phyloP scores from a whole-genome alignment of 2,329 filamentous ascomycete genomes.

The Celoporthe dispersa region DNA sequence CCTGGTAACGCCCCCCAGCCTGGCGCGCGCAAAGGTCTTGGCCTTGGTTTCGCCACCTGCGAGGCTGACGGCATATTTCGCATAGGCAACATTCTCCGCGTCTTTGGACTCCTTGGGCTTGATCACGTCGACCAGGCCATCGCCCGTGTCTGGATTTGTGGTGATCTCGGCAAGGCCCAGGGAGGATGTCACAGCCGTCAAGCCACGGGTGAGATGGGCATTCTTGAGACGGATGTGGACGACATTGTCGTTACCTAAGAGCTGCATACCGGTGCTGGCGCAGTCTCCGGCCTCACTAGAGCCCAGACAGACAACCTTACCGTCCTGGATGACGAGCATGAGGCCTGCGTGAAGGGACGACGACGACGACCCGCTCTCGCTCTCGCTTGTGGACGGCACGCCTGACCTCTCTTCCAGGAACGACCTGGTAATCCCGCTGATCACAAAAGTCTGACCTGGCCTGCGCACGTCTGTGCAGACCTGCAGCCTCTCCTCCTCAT shows the following conservation, averaged over 20 bases:
- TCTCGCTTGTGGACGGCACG: background rate
- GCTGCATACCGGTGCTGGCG: constrained; percentile 33
- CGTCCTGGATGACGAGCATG: constrained; percentile 46
- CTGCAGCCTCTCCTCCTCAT: constrained; percentile 33
- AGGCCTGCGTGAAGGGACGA: constrained; percentile 32
- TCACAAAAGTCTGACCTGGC: constrained; percentile 37
- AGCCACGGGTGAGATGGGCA: constrained; percentile 52
- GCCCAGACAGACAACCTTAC: constrained; percentile 46
- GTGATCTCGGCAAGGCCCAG: constrained; percentile 57
- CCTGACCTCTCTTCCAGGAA: constrained; percentile 38
- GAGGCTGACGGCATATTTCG: constrained; percentile 47
- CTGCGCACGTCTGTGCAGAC: constrained; percentile 35
- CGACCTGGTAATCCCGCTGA: constrained; percentile 44
- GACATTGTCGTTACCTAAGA: constrained; percentile 30
- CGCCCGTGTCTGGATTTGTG: constrained; percentile 48
- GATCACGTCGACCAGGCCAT: constrained; percentile 46
- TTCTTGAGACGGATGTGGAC: constrained; percentile 45
- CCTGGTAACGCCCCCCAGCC: constrained; percentile 49
- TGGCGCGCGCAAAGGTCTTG: constrained; percentile 45
- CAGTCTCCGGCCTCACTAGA: constrained; percentile 37
- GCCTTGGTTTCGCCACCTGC: constrained; percentile 37
- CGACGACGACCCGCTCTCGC: background rate
- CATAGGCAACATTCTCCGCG: constrained; percentile 40
- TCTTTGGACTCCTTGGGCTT: constrained; percentile 32
- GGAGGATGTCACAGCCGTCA: constrained; percentile 52